These are phyloP conservation scores for Austroboletus novae-zelandiae DNA, from an alignment of 1,284 basidiomycete species.

Conservation along the genomic window DNA sequence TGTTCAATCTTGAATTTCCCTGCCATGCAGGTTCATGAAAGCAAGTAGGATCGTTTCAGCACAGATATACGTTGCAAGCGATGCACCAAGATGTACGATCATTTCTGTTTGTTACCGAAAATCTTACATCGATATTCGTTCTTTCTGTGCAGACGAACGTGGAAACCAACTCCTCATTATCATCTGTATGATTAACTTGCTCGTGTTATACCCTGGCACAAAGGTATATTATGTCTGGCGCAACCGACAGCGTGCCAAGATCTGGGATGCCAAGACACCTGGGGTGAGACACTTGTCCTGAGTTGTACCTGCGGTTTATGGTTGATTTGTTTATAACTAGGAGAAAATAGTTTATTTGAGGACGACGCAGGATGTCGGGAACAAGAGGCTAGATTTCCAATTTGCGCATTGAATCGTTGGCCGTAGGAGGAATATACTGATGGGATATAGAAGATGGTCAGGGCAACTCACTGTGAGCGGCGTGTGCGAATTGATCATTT, in stretches of 20 bases:
- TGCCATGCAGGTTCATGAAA: slow-evolving; percentile 41
- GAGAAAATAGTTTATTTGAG: slow-evolving; percentile 41
- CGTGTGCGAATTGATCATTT: neutral
- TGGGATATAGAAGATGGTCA: too few relatives aligned
- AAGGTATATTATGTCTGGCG: slow-evolving; percentile 52
- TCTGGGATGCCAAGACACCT: slow-evolving; percentile 51
- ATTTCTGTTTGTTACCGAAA: neutral
- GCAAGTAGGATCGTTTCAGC: slow-evolving; percentile 43
- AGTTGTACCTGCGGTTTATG: slow-evolving; percentile 23
- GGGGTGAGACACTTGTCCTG: slow-evolving; percentile 33
- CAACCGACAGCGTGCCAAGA: slow-evolving; percentile 44
- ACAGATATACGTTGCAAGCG: slow-evolving; percentile 46
- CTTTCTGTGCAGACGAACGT: slow-evolving; percentile 39
- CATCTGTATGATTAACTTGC: slow-evolving; percentile 45
- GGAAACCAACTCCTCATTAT: slow-evolving; percentile 49
- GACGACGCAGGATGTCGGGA: slow-evolving; percentile 40
- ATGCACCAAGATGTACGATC: slow-evolving; percentile 45
- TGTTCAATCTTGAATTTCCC: neutral
- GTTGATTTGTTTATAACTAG: slow-evolving; percentile 63
- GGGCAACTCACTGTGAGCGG: too few relatives aligned
- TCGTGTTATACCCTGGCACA: slow-evolving; percentile 49
- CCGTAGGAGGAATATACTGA: neutral
- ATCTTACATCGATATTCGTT: too few relatives aligned
- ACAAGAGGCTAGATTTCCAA: slow-evolving; percentile 36
- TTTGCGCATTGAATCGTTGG: slow-evolving; percentile 32